Evolutionary conservation across 208 protist genomes (phyloP), one percentile per base, ranked within the genome.

Genomic region (Trypanosoma scelopori): DNA sequence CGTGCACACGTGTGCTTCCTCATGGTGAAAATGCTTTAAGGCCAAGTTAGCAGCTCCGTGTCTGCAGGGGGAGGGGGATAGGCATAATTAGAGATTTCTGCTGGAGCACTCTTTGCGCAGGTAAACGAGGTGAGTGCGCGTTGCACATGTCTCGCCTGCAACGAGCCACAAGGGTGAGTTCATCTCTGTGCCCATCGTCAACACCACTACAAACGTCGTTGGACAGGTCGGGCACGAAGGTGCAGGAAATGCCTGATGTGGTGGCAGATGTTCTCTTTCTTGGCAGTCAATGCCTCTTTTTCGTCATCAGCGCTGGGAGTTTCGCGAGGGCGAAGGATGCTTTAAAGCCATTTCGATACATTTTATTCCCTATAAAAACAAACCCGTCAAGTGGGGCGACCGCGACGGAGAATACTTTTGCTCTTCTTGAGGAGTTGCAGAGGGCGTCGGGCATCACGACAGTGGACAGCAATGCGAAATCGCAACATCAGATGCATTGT

Each of bases 1-100:
- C 41, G 25, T 27, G 41, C 65, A 52, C 61, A 51, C 43, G 77
- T 71, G 66, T 69, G 63, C 56, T 56, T 45, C 45, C 45, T 64
- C 30, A 53, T 37, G 27, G 28, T 23, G n/a, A n/a, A n/a, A n/a
- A 12, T 48, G 11, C 12, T 45, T 35, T n/a, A 35, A 18, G 18
- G 16, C 18, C 4, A 22, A 47, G 43, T 16, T 7, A 16, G 39
- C 12, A 13, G 4, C 18, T 47, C 18, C 16, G 43, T 47, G 6
- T 22, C 12, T 47, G 6, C 43, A 22, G 12, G 43, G 43, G n/a
- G 6, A 47, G 32, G 9, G 32, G 9, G 32, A n/a, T n/a, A n/a
- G 32, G 32, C 32, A 37, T 37, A 3, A 9, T 37, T n/a, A n/a
- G 9, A 37, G 3, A 37, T 37, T 37, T 37, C 3, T 37, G 3